Evolutionary conservation across 2,329 filamentous ascomycete species (phyloP).

Genomic region (Fusarium napiforme): DNA sequence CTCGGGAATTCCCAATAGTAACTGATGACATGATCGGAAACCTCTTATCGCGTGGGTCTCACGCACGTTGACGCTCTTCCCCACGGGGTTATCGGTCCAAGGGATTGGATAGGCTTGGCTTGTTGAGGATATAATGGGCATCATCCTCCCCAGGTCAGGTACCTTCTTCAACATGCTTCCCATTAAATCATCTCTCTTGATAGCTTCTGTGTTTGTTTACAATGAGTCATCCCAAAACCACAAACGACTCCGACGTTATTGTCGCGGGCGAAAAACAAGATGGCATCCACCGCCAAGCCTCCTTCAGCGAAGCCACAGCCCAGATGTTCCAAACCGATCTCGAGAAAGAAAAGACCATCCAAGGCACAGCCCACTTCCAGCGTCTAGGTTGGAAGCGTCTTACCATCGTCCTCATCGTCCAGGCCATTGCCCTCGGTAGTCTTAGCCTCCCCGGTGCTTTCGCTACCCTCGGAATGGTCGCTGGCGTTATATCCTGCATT

Average conservation of each 20-base stretch:
- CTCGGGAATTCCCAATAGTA: not conserved
- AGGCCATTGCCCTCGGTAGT: conserved; percentile 64
- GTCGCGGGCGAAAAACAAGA: not conserved
- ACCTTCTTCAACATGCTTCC: too few relatives aligned
- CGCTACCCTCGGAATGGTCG: conserved; percentile 64
- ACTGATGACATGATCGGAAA: not conserved
- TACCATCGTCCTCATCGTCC: conserved; percentile 65
- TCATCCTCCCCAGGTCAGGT: not conserved
- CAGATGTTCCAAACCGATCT: conserved; percentile 45
- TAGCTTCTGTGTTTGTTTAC: not conserved
- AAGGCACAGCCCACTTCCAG: conserved; percentile 61
- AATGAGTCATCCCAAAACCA: not conserved
- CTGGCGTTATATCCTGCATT: conserved; percentile 55
- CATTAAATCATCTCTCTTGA: too few relatives aligned
- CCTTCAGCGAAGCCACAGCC: not conserved
- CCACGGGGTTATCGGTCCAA: not conserved
- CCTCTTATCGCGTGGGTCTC: not conserved
- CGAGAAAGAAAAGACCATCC: conserved; percentile 58
- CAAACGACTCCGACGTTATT: not conserved
- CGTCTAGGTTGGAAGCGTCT: conserved; percentile 48
- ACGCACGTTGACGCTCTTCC: not conserved
- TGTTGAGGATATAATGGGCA: not conserved
- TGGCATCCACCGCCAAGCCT: not conserved
- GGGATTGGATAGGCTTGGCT: not conserved
- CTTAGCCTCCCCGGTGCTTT: conserved; percentile 63